Evolutionary conservation across 2,329 filamentous ascomycete species (phyloP).

Genomic region (Pestalotiopsis sp.): DNA sequence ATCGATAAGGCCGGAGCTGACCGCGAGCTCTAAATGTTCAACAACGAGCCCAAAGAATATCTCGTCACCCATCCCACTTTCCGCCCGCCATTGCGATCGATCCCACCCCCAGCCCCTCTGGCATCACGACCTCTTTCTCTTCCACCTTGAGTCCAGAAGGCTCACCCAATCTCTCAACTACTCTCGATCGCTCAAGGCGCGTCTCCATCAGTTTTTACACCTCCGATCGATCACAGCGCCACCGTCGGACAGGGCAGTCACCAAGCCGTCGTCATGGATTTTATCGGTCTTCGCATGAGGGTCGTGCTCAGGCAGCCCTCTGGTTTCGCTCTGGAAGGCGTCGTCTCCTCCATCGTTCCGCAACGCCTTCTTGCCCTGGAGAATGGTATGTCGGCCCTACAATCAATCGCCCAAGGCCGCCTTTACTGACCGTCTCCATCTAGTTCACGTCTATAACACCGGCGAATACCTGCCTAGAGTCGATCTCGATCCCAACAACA

Average conservation of each 20-base stretch:
- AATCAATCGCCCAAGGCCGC: not conserved
- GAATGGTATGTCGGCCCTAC: not conserved
- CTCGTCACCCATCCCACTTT: constrained; percentile 2
- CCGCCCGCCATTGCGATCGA: not conserved
- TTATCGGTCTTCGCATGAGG: constrained; percentile 16
- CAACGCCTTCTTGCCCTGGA: constrained; percentile 12
- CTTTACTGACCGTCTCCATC: not conserved
- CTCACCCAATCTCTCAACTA: not conserved
- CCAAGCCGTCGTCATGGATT: constrained; percentile 8
- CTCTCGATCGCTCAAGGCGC: not conserved
- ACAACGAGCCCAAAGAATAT: not conserved
- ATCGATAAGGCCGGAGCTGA: constrained; percentile 4
- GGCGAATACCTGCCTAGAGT: constrained; percentile 10
- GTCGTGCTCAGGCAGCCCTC: constrained; percentile 12
- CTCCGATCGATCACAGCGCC: not conserved
- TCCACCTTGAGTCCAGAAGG: not conserved
- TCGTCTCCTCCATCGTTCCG: constrained; percentile 12
- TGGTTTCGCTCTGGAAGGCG: constrained; percentile 12
- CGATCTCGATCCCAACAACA: constrained; percentile 19
- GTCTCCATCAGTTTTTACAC: not conserved
- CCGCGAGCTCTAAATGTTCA: constrained; percentile 6
- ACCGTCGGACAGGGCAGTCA: not conserved
- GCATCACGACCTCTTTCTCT: not conserved
- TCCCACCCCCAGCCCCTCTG: not conserved
- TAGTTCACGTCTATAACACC: constrained; percentile 13